These are phyloP conservation scores for Ochromonas danica DNA, from an alignment of 108 stramenopile species.

Conservation along the genomic window DNA sequence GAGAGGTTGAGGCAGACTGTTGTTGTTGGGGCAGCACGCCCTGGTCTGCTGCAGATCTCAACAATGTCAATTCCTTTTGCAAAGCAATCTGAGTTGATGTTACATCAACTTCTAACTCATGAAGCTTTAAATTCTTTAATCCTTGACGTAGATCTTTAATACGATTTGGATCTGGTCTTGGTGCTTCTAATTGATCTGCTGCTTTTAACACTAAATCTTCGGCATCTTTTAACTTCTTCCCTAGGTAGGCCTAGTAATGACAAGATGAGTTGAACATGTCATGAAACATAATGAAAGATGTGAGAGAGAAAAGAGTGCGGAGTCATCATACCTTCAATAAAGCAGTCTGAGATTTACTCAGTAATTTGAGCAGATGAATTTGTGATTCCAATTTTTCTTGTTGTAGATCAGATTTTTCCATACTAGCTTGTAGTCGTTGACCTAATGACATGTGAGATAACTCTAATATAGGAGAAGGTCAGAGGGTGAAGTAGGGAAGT, in stretches of 20 bases:
- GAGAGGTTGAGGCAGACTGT: background rate
- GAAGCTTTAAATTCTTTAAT: background rate
- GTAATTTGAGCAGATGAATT: background rate
- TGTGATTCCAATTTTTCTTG: background rate
- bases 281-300: background rate
- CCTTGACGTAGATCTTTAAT: background rate
- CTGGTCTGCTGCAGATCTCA: background rate
- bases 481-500: too few relatives aligned
- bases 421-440: too few relatives aligned
- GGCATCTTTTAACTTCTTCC: background rate
- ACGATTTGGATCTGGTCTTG: background rate
- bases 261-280: background rate
- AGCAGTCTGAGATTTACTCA: constrained; percentile 32
- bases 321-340: constrained; percentile 12
- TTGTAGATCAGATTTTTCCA: too few relatives aligned
- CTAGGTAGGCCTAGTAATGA: background rate
- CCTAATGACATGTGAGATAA: too few relatives aligned
- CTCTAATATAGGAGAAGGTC: too few relatives aligned
- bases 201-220: background rate
- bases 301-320: background rate
- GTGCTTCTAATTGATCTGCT: background rate
- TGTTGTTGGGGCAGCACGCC: background rate
- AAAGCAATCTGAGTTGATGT: background rate
- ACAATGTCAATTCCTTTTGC: constrained; percentile 26
- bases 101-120: constrained; percentile 29